phyloP scores from a whole-genome alignment of 352 stramenopile genomes.

The Globisporangium orthogonon region DNA sequence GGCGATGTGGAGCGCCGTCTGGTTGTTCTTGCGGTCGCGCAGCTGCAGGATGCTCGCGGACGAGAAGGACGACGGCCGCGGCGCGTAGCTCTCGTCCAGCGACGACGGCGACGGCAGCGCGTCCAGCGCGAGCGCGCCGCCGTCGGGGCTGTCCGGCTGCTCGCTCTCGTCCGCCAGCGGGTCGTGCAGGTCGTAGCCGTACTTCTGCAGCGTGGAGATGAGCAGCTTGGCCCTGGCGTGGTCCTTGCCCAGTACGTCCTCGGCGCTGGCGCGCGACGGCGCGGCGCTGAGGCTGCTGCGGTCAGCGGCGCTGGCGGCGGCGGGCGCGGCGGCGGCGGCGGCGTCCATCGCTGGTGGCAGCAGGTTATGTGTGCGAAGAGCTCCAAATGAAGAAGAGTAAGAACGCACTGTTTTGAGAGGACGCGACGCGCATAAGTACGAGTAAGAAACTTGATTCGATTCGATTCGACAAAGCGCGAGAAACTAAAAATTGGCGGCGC shows the following conservation, averaged over 20 bases:
- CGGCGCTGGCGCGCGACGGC: not conserved
- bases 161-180: constrained; percentile 19
- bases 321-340: not conserved
- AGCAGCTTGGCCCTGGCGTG: constrained; percentile 56
- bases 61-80: constrained; percentile 17
- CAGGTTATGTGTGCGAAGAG: too few species aligned
- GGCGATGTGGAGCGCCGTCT: constrained; percentile 80
- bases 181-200: constrained; percentile 67
- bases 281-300: not conserved
- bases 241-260: constrained; percentile 21
- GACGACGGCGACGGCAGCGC: constrained; percentile 17
- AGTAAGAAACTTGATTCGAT: too few species aligned
- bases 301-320: not conserved
- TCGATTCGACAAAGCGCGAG: too few species aligned
- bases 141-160: constrained; percentile 4
- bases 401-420: too few species aligned
- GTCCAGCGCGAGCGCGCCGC: not conserved
- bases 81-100: constrained; percentile 28
- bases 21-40: constrained; percentile 77
- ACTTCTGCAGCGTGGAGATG: constrained; percentile 79
- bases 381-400: too few species aligned
- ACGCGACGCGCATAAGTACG: too few species aligned
- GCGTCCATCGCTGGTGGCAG: not conserved
- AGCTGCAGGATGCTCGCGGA: constrained; percentile 67
- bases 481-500: too few species aligned